Conservation (phyloP, 176 grass and related monocot species). For the Pontederia crassipes region DNA sequence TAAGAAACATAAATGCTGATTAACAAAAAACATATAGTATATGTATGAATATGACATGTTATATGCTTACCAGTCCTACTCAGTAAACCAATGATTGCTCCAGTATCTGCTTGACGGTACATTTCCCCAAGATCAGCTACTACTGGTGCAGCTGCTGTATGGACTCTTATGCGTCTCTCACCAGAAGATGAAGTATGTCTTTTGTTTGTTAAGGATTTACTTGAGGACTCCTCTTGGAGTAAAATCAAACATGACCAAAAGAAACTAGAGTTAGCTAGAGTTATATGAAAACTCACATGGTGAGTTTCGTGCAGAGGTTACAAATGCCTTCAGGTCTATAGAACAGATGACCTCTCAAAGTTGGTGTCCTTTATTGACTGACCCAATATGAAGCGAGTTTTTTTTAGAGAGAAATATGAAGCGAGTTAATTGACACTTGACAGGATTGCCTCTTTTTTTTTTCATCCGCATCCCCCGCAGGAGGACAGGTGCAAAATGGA, state of each 20-base stretch:
- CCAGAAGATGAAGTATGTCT: slow-evolving; percentile 98
- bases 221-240: slow-evolving; percentile 12
- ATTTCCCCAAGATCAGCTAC: slow-evolving; percentile 95
- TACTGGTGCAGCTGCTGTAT: slow-evolving; percentile 89
- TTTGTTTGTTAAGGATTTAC: slow-evolving; percentile 37
- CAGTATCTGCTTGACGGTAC: slow-evolving; percentile 95
- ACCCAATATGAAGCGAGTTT: no score
- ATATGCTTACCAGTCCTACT: slow-evolving; percentile 60
- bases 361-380: no score
- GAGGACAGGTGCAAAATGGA: no score
- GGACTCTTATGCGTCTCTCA: slow-evolving; percentile 90
- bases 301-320: no score
- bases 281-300: no score
- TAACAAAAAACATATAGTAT: not conserved
- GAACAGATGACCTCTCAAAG: no score
- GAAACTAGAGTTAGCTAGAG: not conserved
- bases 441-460: no score
- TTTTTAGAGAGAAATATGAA: no score
- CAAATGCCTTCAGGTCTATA: no score
- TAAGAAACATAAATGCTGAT: not conserved
- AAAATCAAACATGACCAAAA: slow-evolving; percentile 10
- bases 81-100: slow-evolving; percentile 64
- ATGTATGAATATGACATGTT: slow-evolving; percentile 5
- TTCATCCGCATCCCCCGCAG: no score
- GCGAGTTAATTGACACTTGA: no score